Base-by-base conservation (phyloP, 1,284 basidiomycete species). In the Ceratobasidium sp. region DNA sequence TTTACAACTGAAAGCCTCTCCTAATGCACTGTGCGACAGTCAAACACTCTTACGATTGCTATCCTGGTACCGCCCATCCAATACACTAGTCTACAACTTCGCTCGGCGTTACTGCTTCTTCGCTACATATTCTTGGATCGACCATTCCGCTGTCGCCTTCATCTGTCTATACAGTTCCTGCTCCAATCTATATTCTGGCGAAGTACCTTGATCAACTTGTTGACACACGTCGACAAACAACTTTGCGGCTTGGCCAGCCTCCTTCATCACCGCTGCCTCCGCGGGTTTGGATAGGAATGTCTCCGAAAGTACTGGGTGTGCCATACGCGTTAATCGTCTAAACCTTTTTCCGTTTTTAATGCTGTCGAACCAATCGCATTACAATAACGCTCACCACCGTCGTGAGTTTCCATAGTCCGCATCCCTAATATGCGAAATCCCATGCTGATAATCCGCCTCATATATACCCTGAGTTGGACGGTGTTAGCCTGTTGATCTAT, bases 341-440 rank as follows among this genome's bases (percentile, higher is more conserved):
- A 70, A 70, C 67, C 67, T 70, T n/a, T 38, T 61, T 26, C 17
- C 17, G 46, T 10, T 26, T 33, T 15, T 20, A 38, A 56, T 57
- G 50, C 54, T 28, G 38, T 70, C 52, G 42, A 38, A 33, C 7
- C 26, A 28, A 48, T 48, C 10, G 46, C 46, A 9, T 33, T 33
- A 48, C 46, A 48, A 13, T 48, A 17, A 33, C 33, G 40, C 67
- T 17, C 54, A 70, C 67, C 67, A 70, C 67, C 67, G 57, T 10
- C 52, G 26, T 12, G 67, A 23, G 50, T 70, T 70, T 17, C 67
- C 67, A 56, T 70, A 70, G n/a, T 70, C 67, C 12, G 48, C 67
- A n/a, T 70, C 67, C 40, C 52, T 54, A 9, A 70, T 70, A 56
- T 70, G 67, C 15, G 40, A 23, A 4, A 70, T 33, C 15, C 50